Evolutionary conservation across 129 eudicot genomes (phyloP).

Genomic region (Logfia minima): DNA sequence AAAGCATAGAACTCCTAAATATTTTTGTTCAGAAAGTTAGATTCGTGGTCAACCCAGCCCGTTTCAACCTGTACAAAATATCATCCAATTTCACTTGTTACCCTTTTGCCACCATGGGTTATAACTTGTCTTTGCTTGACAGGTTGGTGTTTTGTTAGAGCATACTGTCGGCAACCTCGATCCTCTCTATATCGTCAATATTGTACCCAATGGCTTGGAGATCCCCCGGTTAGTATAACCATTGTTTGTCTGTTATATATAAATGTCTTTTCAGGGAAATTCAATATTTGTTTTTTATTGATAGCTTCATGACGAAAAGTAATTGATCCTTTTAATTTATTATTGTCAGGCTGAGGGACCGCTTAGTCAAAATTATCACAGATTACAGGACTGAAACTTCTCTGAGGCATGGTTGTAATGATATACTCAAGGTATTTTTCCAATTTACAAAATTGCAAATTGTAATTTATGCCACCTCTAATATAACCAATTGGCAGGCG

Average conservation of each 20-base stretch:
- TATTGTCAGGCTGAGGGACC: slow-evolving; percentile 77
- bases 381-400: slow-evolving; percentile 98
- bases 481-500: slow-evolving; percentile 50
- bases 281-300: background rate
- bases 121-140: slow-evolving; percentile 27
- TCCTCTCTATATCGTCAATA: slow-evolving; percentile 89
- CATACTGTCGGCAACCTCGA: slow-evolving; percentile 98
- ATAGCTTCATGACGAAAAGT: background rate
- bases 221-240: slow-evolving; percentile 83
- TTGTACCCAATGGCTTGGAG: slow-evolving; percentile 92
- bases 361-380: slow-evolving; percentile 87
- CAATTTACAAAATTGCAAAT: background rate
- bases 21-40: background rate
- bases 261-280: background rate
- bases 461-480: background rate
- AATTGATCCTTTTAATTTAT: background rate
- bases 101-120: background rate
- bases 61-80: background rate
- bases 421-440: slow-evolving; percentile 74
- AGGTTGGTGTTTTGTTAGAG: slow-evolving; percentile 95
- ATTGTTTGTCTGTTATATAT: slow-evolving; percentile 2
- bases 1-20: slow-evolving; percentile 4
- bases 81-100: background rate
- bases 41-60: background rate
- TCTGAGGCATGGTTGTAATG: slow-evolving; percentile 97